Conservation (phyloP, 345 rosid genomes). For the Acer saccharum region DNA sequence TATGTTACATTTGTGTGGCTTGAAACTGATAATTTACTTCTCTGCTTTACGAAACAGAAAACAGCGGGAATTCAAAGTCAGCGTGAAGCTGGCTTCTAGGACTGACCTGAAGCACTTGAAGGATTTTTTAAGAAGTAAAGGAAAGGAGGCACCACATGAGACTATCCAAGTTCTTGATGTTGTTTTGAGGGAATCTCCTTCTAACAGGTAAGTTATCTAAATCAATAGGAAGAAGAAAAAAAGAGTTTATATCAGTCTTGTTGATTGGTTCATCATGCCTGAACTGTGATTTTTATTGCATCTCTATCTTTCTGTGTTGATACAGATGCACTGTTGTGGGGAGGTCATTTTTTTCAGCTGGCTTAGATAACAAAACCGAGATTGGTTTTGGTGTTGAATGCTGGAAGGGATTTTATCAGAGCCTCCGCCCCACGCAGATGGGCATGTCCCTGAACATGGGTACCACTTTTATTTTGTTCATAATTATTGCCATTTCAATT, state of each 20-base stretch:
- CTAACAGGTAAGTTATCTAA: conserved; percentile 19
- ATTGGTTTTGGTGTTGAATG: conserved; percentile 64
- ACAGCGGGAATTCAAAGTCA: conserved; percentile 49
- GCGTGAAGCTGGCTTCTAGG: conserved; percentile 58
- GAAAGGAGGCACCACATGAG: conserved; percentile 63
- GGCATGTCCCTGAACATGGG: conserved; percentile 63
- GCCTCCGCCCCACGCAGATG: conserved; percentile 69
- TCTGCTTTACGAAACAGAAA: conserved; percentile 33
- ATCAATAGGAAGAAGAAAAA: not conserved
- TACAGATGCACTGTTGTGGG: conserved; percentile 54
- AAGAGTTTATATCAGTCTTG: not conserved
- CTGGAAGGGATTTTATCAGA: conserved; percentile 68
- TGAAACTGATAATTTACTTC: not conserved
- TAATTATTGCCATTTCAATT: not conserved
- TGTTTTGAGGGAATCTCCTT: conserved; percentile 55
- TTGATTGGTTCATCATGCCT: not conserved
- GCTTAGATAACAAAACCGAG: conserved; percentile 44
- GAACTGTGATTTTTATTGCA: not conserved
- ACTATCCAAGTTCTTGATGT: conserved; percentile 65
- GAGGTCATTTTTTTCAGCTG: conserved; percentile 57
- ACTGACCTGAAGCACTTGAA: conserved; percentile 56
- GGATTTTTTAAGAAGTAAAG: conserved; percentile 47
- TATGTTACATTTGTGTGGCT: not conserved
- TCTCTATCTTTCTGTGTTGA: not conserved
- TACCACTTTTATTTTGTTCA: not conserved